phyloP scores from a whole-genome alignment of 2,329 filamentous ascomycete genomes.

The Stagonosporopsis vannaccii region DNA sequence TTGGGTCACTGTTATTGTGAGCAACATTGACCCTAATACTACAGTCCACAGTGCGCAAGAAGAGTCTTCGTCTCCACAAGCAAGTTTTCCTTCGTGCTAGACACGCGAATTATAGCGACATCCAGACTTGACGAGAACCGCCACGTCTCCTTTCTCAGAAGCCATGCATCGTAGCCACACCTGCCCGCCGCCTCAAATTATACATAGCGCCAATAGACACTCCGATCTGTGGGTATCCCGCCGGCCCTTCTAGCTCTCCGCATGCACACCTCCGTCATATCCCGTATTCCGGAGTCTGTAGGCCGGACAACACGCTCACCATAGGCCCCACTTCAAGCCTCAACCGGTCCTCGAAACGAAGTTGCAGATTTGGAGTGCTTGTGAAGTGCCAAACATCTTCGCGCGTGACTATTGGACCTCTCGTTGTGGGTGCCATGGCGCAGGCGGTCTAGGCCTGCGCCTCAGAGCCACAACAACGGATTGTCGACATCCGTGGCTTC shows the following conservation, averaged over 20 bases:
- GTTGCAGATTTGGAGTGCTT: neutral
- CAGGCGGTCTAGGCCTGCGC: constrained; percentile 13
- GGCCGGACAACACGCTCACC: neutral
- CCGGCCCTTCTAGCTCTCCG: neutral
- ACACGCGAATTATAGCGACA: neutral
- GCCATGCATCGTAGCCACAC: constrained; percentile 3
- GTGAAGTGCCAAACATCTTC: neutral
- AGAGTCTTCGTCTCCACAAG: neutral
- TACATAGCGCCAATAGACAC: neutral
- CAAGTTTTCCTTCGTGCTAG: neutral
- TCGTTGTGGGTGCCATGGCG: neutral
- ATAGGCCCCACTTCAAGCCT: neutral
- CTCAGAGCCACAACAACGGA: constrained; percentile 1
- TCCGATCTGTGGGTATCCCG: neutral
- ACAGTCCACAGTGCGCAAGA: neutral
- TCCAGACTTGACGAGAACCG: constrained; percentile 1
- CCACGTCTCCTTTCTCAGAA: neutral
- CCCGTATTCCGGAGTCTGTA: neutral
- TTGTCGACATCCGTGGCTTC: neutral
- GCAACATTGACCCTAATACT: neutral
- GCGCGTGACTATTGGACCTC: neutral
- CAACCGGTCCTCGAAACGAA: neutral
- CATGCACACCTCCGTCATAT: neutral
- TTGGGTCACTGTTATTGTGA: neutral
- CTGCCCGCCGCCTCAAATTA: neutral